Evolutionary conservation across 2,329 filamentous ascomycete species (phyloP).

Genomic region (Colletotrichum plurivorum): DNA sequence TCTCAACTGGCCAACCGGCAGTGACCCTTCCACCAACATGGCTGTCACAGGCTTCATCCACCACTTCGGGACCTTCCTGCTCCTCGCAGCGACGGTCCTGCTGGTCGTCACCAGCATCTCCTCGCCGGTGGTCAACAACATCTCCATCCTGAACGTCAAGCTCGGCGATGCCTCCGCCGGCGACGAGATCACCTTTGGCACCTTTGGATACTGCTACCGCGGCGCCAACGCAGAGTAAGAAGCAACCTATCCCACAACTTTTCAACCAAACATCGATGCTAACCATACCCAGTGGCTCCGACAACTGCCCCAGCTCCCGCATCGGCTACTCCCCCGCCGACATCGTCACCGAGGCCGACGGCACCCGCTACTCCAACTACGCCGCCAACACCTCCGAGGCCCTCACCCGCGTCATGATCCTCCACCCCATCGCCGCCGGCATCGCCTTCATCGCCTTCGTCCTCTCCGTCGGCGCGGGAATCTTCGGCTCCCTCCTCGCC

Average conservation of each 20-base stretch:
- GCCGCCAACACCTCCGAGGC: constrained; percentile 60
- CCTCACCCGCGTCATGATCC: constrained; percentile 72
- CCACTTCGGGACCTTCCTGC: constrained; percentile 70
- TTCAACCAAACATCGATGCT: neutral
- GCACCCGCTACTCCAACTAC: constrained; percentile 57
- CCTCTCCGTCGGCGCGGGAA: constrained; percentile 65
- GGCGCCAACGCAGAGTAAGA: constrained; percentile 45
- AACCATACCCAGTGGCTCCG: constrained; percentile 47
- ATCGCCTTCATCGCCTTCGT: constrained; percentile 72
- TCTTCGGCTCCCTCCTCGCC: constrained; percentile 66
- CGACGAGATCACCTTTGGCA: constrained; percentile 67
- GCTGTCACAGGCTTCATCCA: constrained; percentile 65
- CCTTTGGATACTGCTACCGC: constrained; percentile 70
- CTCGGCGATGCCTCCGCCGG: constrained; percentile 54
- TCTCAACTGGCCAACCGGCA: constrained; percentile 14
- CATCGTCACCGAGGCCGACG: constrained; percentile 57
- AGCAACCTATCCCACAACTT: neutral
- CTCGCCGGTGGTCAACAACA: constrained; percentile 69
- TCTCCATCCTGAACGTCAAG: constrained; percentile 67
- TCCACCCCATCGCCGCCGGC: constrained; percentile 73
- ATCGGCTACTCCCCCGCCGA: constrained; percentile 71
- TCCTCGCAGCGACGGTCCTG: constrained; percentile 68
- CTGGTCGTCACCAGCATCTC: constrained; percentile 72
- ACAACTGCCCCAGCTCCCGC: constrained; percentile 61
- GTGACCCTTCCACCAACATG: constrained; percentile 53